Conservation (phyloP, 805 yeast genomes). For the Teunomyces aglyptinius region DNA sequence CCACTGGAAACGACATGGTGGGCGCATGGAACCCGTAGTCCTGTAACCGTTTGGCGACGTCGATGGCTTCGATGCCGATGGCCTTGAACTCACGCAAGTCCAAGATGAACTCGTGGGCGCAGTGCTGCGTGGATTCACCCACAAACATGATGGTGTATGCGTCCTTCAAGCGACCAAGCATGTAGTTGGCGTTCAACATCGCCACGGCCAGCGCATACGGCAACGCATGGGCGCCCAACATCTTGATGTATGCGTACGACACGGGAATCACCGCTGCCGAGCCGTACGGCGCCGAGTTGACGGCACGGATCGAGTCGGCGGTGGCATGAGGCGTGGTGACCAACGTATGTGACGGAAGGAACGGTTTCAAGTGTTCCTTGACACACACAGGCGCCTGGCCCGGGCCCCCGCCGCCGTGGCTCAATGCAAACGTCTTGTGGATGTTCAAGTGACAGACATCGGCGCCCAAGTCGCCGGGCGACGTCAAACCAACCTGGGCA, state of each 20-base stretch:
- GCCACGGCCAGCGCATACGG: conserved; percentile 89
- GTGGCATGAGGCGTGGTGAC: conserved; percentile 50
- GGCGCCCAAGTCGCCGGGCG: conserved; percentile 97
- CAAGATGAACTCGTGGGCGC: conserved; percentile 95
- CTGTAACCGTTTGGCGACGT: conserved; percentile 93
- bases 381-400: conserved; percentile 99
- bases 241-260: conserved; percentile 90
- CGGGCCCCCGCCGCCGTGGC: conserved; percentile 99
- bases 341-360: conserved; percentile 76
- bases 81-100: conserved; percentile 84
- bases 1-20: conserved; percentile 97
- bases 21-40: conserved; percentile 99
- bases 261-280: conserved; percentile 92
- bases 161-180: conserved; percentile 73
- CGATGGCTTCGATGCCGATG: conserved; percentile 87
- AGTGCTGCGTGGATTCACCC: conserved; percentile 57
- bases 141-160: conserved; percentile 78
- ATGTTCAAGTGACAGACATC: conserved; percentile 96
- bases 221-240: conserved; percentile 84
- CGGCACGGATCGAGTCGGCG: conserved; percentile 62
- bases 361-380: conserved; percentile 71
- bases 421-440: conserved; percentile 96
- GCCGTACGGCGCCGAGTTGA: conserved; percentile 93
- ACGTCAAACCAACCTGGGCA: conserved; percentile 96
- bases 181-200: conserved; percentile 92